phyloP scores from a whole-genome alignment of 352 stramenopile species.

The Globisporangium abappressorium region DNA sequence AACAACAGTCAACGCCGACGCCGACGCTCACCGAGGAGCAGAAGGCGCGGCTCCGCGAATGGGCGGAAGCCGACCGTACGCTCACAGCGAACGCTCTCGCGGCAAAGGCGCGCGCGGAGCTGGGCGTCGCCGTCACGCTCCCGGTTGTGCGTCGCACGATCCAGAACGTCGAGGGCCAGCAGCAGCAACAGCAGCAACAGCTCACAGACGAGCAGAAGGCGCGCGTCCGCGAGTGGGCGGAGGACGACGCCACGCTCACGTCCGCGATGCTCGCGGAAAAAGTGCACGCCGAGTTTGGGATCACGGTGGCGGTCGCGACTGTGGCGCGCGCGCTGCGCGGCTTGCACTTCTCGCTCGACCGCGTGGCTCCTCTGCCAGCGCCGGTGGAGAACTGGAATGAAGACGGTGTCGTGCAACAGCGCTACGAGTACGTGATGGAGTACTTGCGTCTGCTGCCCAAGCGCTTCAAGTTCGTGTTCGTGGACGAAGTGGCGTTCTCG shows the following conservation, averaged over 20 bases:
- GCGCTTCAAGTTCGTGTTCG: constrained; percentile 3
- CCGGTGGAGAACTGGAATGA: background rate
- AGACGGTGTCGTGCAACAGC: background rate
- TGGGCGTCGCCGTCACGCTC: background rate
- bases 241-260: background rate
- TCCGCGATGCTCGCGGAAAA: background rate
- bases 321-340: constrained; percentile 1
- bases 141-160: background rate
- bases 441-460: constrained; percentile 6
- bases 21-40: background rate
- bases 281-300: background rate
- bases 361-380: background rate
- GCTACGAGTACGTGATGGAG: background rate
- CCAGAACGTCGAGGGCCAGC: background rate
- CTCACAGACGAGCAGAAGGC: constrained; percentile 2
- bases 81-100: background rate
- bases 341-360: constrained; percentile 2
- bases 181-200: background rate
- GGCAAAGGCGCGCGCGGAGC: background rate
- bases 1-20: background rate
- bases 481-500: background rate
- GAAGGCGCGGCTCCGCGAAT: background rate
- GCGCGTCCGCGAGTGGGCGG: constrained; percentile 1
- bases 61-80: constrained; percentile 1
- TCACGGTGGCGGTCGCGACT: background rate